These are phyloP conservation scores for Nakaseomyces uthaithaninus DNA, from an alignment of 1,139 yeast species.

Conservation along the genomic window DNA sequence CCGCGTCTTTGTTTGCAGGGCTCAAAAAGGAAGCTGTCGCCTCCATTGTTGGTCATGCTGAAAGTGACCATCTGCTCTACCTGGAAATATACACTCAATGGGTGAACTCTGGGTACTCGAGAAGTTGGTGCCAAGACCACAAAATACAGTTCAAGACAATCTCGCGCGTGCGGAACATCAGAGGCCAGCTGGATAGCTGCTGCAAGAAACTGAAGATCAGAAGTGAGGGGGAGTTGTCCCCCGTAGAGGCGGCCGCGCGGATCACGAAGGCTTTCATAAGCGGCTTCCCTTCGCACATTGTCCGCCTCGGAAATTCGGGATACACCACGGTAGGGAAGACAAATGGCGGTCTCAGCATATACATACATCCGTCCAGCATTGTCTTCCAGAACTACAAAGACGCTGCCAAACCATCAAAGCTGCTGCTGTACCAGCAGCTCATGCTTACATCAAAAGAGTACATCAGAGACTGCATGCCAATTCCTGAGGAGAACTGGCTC, in stretches of 20 bases:
- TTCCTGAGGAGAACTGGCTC: conserved; percentile 56
- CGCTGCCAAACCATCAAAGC: conserved; percentile 60
- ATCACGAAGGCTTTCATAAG: conserved; percentile 65
- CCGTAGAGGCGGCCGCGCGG: conserved; percentile 29
- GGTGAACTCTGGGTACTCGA: conserved; percentile 61
- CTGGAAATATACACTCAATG: conserved; percentile 71
- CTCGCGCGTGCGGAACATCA: conserved; percentile 59
- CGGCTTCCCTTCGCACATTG: conserved; percentile 80
- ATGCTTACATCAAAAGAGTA: conserved; percentile 82
- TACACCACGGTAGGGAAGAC: conserved; percentile 39
- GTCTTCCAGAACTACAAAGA: conserved; percentile 26
- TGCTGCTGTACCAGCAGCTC: conserved; percentile 72
- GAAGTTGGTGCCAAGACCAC: conserved; percentile 82
- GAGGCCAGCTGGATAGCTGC: conserved; percentile 58
- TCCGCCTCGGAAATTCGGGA: conserved; percentile 61
- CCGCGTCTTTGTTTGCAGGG: conserved; percentile 62
- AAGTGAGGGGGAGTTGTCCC: conserved; percentile 13
- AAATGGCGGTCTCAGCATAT: conserved; percentile 38
- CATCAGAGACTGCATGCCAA: conserved; percentile 76
- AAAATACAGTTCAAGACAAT: conserved; percentile 70
- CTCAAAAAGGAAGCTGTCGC: conserved; percentile 19
- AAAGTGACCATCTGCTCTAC: conserved; percentile 72
- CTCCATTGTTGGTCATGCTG: conserved; percentile 18
- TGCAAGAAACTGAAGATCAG: conserved; percentile 41
- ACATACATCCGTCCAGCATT: conserved; percentile 66